A percentile compares a stretch with the other conserved stretches of the same genome.
Conservation (phyloP, 1,139 yeast species). For the Sugiyamaella sp. region DNA sequence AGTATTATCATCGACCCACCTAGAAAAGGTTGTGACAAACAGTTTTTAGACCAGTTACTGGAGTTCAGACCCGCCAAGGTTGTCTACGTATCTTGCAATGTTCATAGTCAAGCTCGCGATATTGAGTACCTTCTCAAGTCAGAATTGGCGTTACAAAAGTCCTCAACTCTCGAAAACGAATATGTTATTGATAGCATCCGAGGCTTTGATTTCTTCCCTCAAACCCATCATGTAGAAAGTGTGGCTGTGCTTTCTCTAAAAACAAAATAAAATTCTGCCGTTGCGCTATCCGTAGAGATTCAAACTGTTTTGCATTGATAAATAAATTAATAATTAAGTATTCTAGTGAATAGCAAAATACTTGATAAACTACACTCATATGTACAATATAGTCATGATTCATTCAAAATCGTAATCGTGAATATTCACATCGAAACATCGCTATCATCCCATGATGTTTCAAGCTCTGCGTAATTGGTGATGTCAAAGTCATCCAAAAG, state of each 20-base stretch:
- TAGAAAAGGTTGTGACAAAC: slow-evolving; percentile 92
- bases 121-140: slow-evolving; percentile 79
- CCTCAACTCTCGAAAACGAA: slow-evolving; percentile 28
- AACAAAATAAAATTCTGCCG: neutral
- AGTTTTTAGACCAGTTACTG: slow-evolving; percentile 80
- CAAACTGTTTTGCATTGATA: neutral
- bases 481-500: slow-evolving; percentile 31
- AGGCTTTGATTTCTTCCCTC: slow-evolving; percentile 98
- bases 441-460: slow-evolving; percentile 17
- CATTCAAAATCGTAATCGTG: neutral
- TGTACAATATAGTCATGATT: slow-evolving; percentile 9
- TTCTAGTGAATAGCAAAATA: slow-evolving; percentile 7
- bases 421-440: slow-evolving; percentile 23
- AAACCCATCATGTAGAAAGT: slow-evolving; percentile 96
- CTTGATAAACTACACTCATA: slow-evolving; percentile 7
- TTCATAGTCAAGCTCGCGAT: slow-evolving; percentile 96
- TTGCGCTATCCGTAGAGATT: neutral
- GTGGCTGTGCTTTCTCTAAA: slow-evolving; percentile 68
- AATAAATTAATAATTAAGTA: neutral
- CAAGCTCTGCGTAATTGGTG: slow-evolving; percentile 19
- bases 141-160: slow-evolving; percentile 31
- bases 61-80: slow-evolving; percentile 81
- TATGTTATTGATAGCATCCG: slow-evolving; percentile 79
- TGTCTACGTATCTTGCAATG: slow-evolving; percentile 94
- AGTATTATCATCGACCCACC: slow-evolving; percentile 96